These are phyloP conservation scores for Thermothielavioides terrestris DNA, from an alignment of 495 filamentous ascomycete species.

Conservation along the genomic window DNA sequence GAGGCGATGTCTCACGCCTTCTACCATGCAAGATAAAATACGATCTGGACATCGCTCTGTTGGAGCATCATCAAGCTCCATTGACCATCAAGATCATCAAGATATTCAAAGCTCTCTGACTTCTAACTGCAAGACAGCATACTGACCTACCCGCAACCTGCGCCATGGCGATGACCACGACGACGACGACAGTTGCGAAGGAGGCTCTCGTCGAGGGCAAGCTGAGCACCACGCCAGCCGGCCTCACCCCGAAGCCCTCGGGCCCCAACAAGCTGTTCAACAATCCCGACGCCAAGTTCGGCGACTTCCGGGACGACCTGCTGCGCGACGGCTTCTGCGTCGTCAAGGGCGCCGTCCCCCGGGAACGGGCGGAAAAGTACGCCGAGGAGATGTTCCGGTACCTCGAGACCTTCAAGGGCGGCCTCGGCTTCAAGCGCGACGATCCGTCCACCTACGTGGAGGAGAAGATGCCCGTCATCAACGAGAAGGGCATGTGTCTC, in stretches of 20 bases:
- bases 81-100: too few relatives aligned
- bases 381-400: neutral
- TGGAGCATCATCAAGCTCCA: too few relatives aligned
- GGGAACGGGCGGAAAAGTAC: constrained; percentile 22
- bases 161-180: neutral
- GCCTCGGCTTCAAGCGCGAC: constrained; percentile 33
- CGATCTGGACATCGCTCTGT: neutral
- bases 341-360: constrained; percentile 38
- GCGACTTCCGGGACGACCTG: constrained; percentile 22
- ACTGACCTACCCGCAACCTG: too few relatives aligned
- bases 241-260: neutral
- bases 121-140: too few relatives aligned
- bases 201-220: neutral
- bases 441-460: constrained; percentile 31
- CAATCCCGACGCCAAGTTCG: neutral
- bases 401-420: constrained; percentile 23
- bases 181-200: neutral
- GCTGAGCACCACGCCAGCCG: neutral
- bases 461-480: constrained; percentile 33
- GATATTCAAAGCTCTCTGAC: too few relatives aligned
- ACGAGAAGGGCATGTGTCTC: constrained; percentile 24
- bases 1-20: too few relatives aligned
- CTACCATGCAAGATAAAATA: too few relatives aligned
- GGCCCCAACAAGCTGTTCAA: neutral
- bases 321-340: constrained; percentile 36